Percentiles rank a stretch among this genome's conserved stretches.
Conservation (phyloP, 2,329 filamentous ascomycete genomes). For the Dactylella cylindrospora region DNA sequence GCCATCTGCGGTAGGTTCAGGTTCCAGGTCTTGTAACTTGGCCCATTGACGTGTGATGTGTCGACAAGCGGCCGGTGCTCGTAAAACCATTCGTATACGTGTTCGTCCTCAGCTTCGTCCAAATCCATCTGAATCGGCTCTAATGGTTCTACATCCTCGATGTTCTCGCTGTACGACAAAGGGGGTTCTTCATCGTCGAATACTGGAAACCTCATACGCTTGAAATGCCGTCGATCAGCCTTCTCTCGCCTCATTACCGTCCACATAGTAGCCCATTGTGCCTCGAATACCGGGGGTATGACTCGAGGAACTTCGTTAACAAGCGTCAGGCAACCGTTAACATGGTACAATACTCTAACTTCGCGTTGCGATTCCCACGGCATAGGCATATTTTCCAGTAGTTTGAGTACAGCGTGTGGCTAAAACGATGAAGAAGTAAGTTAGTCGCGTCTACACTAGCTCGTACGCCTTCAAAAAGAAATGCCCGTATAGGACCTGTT, state of each 20-base stretch:
- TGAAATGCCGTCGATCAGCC: conserved; percentile 92
- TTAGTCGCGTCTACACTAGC: conserved; percentile 45
- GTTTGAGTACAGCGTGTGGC: conserved; percentile 92
- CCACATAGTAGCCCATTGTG: conserved; percentile 99
- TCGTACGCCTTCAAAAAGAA: conserved; percentile 33
- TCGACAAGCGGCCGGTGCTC: conserved; percentile 88
- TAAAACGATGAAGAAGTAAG: conserved; percentile 39
- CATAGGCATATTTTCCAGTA: conserved; percentile 99
- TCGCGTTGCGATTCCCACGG: conserved; percentile 96
- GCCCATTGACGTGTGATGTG: conserved; percentile 89
- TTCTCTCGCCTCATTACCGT: conserved; percentile 97
- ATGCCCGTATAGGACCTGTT: conserved; percentile 38
- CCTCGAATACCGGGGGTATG: conserved; percentile 96
- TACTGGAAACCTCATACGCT: conserved; percentile 97
- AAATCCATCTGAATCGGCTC: conserved; percentile 99
- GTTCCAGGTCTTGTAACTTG: conserved; percentile 97
- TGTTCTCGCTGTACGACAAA: conserved; percentile 96
- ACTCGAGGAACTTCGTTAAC: conserved; percentile 97
- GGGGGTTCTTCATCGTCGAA: conserved; percentile 99
- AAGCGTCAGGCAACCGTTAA: conserved; percentile 93
- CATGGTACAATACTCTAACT: conserved; percentile 96
- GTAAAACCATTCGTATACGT: conserved; percentile 96
- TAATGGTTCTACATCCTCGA: conserved; percentile 94
- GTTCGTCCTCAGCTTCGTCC: conserved; percentile 85
- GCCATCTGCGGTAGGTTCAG: conserved; percentile 93